Evolutionary conservation across 2,329 filamentous ascomycete genomes (phyloP), one percentile per base, ranked within the genome.

Genomic region (Fusarium bactridioides): DNA sequence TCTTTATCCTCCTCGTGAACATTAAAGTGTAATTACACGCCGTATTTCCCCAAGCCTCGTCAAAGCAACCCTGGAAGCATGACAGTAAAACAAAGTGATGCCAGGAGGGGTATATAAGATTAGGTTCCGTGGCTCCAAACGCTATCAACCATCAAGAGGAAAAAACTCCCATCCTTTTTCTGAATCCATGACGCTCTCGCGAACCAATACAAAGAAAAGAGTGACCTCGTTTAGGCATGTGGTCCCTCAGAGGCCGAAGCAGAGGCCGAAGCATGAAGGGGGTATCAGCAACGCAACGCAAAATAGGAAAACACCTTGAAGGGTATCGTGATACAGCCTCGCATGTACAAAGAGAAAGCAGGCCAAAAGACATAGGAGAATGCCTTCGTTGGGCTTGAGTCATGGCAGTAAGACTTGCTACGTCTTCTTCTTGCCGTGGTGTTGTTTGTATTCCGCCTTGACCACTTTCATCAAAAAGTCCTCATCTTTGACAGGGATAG

Each of bases 401-500:
- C 67, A 70, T 70, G 75, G 74, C 67, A 79, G 72, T 63, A 77
- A 78, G 70, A 74, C 77, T 69, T 71, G 75, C 79, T 82, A 82
- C 31, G 74, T 73, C 76, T 76, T 82, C 79, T 83, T 86, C 77
- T 83, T 87, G 77, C 80, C 81, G 73, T 86, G 83, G 71, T 89
- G 87, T 55, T 84, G 82, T 84, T 93, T 97, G 89, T 93, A 98
- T 83, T 98, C 95, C 19, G 93, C 91, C 78, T 92, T 92, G 31
- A 94, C 91, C 65, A 98, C 94, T 77, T 91, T 92, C 94, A 99
- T 97, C 77, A 99, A 87, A 64, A 97, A 83, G 80, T 98, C 94
- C 79, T 97, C 94, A 77, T 99, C 95, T 82, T 94, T 94, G 80
- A 99, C 92, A 25, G 95, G 94, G 48, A 98, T 92, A 90, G 94